These are phyloP conservation scores for Fusarium armeniacum DNA, from an alignment of 2,329 filamentous ascomycete species.

Conservation along the genomic window DNA sequence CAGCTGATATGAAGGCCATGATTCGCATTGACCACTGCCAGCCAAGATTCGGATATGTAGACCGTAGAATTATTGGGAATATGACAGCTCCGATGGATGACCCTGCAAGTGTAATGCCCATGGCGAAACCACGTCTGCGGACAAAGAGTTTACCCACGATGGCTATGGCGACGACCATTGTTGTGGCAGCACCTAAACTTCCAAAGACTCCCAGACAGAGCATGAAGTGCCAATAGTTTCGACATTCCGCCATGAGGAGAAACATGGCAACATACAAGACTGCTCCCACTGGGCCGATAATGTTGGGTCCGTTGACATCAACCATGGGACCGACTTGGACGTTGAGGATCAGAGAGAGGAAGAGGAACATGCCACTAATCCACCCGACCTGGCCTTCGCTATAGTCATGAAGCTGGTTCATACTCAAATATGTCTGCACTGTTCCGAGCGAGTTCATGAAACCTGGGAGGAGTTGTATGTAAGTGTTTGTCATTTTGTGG, in stretches of 20 bases:
- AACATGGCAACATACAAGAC: constrained; percentile 57
- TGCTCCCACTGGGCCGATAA: constrained; percentile 57
- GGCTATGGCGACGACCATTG: constrained; percentile 55
- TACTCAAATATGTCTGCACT: constrained; percentile 62
- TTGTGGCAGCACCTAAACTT: constrained; percentile 58
- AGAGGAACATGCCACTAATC: constrained; percentile 63
- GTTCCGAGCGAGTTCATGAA: constrained; percentile 65
- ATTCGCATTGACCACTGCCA: constrained; percentile 55
- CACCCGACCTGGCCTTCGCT: constrained; percentile 62
- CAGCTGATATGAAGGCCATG: constrained; percentile 51
- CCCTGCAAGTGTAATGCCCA: constrained; percentile 48
- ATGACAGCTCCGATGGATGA: constrained; percentile 52
- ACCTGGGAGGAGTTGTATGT: constrained; percentile 48
- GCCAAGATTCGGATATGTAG: constrained; percentile 49
- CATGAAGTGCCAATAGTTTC: constrained; percentile 64
- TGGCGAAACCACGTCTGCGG: constrained; percentile 46
- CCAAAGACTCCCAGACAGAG: constrained; percentile 60
- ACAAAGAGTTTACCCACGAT: constrained; percentile 52
- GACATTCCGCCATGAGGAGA: constrained; percentile 62
- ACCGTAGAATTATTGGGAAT: constrained; percentile 54
- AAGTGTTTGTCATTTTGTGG: too few species aligned
- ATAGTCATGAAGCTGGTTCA: constrained; percentile 60
- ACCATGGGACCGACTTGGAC: constrained; percentile 65
- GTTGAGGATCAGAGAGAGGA: constrained; percentile 60
- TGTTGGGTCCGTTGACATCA: constrained; percentile 61